A percentile compares a stretch with the other conserved stretches of the same genome.
These are phyloP conservation scores for Exophiala lecanii-corni DNA, from an alignment of 2,329 filamentous ascomycete genomes.

Conservation along the genomic window DNA sequence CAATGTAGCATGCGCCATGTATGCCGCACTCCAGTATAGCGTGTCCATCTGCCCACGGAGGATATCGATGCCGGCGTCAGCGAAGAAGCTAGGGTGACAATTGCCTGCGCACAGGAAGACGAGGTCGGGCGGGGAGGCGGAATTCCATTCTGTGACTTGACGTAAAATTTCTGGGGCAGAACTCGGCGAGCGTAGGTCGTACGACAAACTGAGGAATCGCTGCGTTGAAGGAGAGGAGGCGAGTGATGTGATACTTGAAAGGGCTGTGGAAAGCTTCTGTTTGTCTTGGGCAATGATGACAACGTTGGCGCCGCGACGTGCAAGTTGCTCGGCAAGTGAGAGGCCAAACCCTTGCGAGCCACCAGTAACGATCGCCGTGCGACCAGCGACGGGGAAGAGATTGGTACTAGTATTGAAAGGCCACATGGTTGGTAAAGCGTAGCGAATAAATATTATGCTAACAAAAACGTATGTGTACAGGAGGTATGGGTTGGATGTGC, in stretches of 20 bases:
- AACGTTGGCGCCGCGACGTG: slow-evolving; percentile 78
- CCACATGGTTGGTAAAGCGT: slow-evolving; percentile 32
- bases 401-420: slow-evolving; percentile 49
- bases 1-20: slow-evolving; percentile 77
- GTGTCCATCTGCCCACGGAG: slow-evolving; percentile 80
- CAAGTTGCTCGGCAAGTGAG: slow-evolving; percentile 66
- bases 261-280: slow-evolving; percentile 65
- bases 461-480: slow-evolving; percentile 14
- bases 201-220: slow-evolving; percentile 76
- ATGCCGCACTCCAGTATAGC: slow-evolving; percentile 82
- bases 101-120: slow-evolving; percentile 87
- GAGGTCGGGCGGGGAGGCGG: slow-evolving; percentile 67
- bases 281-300: slow-evolving; percentile 77
- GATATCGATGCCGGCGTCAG: slow-evolving; percentile 64
- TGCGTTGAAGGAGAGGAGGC: slow-evolving; percentile 65
- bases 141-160: slow-evolving; percentile 75
- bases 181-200: slow-evolving; percentile 68
- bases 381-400: slow-evolving; percentile 74
- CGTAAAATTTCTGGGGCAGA: slow-evolving; percentile 67
- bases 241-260: slow-evolving; percentile 53
- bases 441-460: slow-evolving; percentile 26
- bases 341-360: slow-evolving; percentile 90
- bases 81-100: slow-evolving; percentile 69
- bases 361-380: slow-evolving; percentile 88
- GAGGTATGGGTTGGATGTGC: not conserved